phyloP scores from a whole-genome alignment of 2,329 filamentous ascomycete genomes.

The Teratosphaeriaceae sp. region DNA sequence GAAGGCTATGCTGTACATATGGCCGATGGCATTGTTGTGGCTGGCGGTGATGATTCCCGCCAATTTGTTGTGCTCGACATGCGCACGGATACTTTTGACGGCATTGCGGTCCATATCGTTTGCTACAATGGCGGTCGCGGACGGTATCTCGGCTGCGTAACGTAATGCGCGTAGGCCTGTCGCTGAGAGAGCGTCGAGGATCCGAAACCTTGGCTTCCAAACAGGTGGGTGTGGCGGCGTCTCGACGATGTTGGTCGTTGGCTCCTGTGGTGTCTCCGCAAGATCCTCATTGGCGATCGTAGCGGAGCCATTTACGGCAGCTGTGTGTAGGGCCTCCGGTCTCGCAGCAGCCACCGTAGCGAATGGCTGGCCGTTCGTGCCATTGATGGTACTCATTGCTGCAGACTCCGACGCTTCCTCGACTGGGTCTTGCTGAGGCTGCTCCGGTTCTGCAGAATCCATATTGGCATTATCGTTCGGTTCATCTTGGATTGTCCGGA shows the following conservation, averaged over 20 bases:
- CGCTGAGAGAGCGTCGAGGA: conserved; percentile 90
- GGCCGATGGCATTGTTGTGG: conserved; percentile 75
- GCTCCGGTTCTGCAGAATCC: background rate
- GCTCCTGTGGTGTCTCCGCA: too few species aligned
- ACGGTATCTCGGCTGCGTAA: conserved; percentile 82
- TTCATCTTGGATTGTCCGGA: background rate
- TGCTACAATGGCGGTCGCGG: conserved; percentile 46
- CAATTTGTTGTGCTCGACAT: conserved; percentile 76
- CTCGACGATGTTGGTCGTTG: conserved; percentile 1
- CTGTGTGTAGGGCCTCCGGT: too few species aligned
- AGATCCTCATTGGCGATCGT: too few species aligned
- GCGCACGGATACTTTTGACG: conserved; percentile 63
- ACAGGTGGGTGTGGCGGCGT: conserved; percentile 6
- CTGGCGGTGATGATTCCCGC: conserved; percentile 63
- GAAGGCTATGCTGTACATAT: conserved; percentile 67
- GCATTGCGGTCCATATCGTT: conserved; percentile 68
- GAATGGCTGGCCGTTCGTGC: too few species aligned
- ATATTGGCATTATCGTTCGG: background rate
- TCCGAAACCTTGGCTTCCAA: conserved; percentile 56
- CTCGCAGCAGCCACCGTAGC: too few species aligned
- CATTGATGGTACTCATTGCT: too few species aligned
- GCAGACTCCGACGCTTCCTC: too few species aligned
- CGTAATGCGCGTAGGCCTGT: conserved; percentile 85
- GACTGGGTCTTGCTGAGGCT: too few species aligned
- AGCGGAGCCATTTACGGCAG: too few species aligned